Conservation (phyloP, 306 rosid species). For the Rubus idaeus region DNA sequence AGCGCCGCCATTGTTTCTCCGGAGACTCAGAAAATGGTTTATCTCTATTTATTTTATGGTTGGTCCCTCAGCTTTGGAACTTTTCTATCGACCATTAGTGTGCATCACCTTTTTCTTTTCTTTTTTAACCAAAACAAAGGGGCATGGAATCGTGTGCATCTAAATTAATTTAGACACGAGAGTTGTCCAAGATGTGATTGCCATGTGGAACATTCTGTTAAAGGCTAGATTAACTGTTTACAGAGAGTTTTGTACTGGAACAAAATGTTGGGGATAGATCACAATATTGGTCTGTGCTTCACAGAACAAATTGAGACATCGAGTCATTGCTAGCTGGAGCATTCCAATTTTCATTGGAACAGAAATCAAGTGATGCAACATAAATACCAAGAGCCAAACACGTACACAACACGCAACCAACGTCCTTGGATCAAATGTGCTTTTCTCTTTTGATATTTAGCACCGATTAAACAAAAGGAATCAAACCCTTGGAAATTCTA, state of each 20-base stretch:
- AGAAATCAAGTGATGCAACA: not conserved
- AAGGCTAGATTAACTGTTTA: too few relatives aligned
- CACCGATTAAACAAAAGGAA: not conserved
- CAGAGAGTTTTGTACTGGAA: too few relatives aligned
- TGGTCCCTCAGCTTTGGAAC: not conserved
- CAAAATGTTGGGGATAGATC: not conserved
- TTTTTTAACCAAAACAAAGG: too few relatives aligned
- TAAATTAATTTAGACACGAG: too few relatives aligned
- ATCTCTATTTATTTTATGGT: not conserved
- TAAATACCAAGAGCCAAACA: conserved; percentile 10
- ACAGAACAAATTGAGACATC: not conserved
- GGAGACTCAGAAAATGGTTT: not conserved
- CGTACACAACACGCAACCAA: conserved; percentile 12
- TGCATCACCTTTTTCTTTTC: too few relatives aligned
- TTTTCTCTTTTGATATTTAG: not conserved
- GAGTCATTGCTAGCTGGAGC: not conserved
- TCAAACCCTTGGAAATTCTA: not conserved
- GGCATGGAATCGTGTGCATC: too few relatives aligned
- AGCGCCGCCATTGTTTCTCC: conserved; percentile 46
- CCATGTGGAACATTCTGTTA: too few relatives aligned
- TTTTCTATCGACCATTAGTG: not conserved
- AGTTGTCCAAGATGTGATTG: too few relatives aligned
- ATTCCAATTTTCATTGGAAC: conserved; percentile 4
- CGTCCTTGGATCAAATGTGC: not conserved
- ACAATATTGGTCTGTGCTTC: not conserved